A percentile compares a stretch with the other conserved stretches of the same genome.
Conservation (phyloP, 768 basidiomycete species). For the Trametes coccinea region DNA sequence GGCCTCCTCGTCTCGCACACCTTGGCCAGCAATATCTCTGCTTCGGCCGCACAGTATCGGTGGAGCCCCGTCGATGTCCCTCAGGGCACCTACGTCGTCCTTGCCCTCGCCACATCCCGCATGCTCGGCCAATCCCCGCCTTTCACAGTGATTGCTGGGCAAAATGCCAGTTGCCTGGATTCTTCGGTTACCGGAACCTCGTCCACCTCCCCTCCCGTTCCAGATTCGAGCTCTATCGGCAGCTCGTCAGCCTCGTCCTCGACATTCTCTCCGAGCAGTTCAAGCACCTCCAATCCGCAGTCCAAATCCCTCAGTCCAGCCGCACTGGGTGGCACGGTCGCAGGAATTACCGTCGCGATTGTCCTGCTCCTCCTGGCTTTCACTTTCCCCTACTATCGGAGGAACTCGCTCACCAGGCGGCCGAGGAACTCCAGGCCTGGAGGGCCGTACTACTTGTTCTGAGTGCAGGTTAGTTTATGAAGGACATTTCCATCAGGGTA, state of each 20-base stretch:
- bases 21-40: constrained; percentile 30
- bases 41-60: constrained; percentile 25
- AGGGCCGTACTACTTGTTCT: constrained; percentile 25
- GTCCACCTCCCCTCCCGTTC: not conserved
- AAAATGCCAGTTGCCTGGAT: constrained; percentile 24
- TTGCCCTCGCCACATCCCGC: constrained; percentile 28
- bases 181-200: not conserved
- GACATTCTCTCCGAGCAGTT: not conserved
- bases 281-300: constrained; percentile 2
- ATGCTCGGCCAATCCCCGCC: constrained; percentile 27
- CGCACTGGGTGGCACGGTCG: constrained; percentile 30
- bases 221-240: not conserved
- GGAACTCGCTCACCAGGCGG: constrained; percentile 17
- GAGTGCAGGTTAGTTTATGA: not conserved
- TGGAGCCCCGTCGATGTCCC: constrained; percentile 37
- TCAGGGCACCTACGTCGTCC: constrained; percentile 36
- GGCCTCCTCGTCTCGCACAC: constrained; percentile 24
- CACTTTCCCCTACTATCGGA: constrained; percentile 28
- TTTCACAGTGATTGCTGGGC: constrained; percentile 32
- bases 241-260: constrained; percentile 1
- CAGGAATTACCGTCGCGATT: constrained; percentile 27
- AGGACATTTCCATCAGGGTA: not conserved
- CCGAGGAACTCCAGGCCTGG: constrained; percentile 20
- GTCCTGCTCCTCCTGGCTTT: constrained; percentile 28
- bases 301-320: constrained; percentile 19